These are phyloP conservation scores for Saussurea involucrata DNA, from an alignment of 129 eudicot species.

Conservation along the genomic window DNA sequence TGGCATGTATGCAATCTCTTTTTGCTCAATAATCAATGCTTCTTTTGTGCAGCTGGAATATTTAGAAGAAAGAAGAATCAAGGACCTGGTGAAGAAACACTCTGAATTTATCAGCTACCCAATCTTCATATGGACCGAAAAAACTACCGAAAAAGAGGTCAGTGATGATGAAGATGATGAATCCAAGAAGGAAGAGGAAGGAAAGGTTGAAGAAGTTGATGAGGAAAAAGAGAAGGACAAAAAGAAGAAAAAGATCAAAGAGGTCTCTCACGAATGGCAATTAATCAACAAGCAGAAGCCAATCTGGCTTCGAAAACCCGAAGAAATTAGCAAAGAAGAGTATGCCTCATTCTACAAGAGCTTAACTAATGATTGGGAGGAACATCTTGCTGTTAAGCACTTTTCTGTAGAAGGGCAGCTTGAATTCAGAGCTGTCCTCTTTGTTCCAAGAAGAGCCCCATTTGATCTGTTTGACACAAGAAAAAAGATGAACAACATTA, in stretches of 20 bases:
- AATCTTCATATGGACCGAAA: slow-evolving; percentile 23
- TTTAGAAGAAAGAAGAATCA: slow-evolving; percentile 12
- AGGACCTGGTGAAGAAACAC: slow-evolving; percentile 28
- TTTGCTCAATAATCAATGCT: neutral
- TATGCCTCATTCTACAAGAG: slow-evolving; percentile 28
- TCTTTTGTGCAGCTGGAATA: neutral
- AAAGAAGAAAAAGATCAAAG: slow-evolving; percentile 27
- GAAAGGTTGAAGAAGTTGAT: slow-evolving; percentile 8
- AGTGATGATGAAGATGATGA: slow-evolving; percentile 30
- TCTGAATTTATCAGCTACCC: slow-evolving; percentile 29
- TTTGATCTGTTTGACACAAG: slow-evolving; percentile 22
- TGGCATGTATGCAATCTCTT: neutral
- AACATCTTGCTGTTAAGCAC: slow-evolving; percentile 22
- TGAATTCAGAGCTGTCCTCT: slow-evolving; percentile 23
- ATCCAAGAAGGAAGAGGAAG: slow-evolving; percentile 20
- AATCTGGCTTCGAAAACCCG: slow-evolving; percentile 27
- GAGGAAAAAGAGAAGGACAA: slow-evolving; percentile 18
- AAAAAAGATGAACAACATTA: slow-evolving; percentile 29
- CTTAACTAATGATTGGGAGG: slow-evolving; percentile 24
- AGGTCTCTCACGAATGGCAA: slow-evolving; percentile 23
- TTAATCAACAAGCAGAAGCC: slow-evolving; percentile 30
- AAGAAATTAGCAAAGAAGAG: slow-evolving; percentile 25
- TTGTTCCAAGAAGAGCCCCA: slow-evolving; percentile 24
- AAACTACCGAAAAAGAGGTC: slow-evolving; percentile 23
- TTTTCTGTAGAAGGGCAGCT: slow-evolving; percentile 26